Percentiles rank a stretch among this genome's conserved stretches.
Conservation (phyloP, 208 protist genomes). For the Porcisia deanei region DNA sequence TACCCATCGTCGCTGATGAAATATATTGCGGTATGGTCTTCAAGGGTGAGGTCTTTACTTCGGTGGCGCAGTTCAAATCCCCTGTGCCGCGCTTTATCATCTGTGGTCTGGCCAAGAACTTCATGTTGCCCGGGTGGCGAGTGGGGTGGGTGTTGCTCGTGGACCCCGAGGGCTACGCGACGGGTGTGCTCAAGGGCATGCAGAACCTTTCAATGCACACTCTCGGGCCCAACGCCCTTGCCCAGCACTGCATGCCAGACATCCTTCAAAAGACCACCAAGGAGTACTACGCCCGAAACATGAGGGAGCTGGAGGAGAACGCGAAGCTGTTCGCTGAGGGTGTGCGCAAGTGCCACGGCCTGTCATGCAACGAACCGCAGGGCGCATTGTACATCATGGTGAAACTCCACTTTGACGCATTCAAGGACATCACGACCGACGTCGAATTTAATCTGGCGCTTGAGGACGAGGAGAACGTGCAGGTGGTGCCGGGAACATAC, state of each 20-base stretch:
- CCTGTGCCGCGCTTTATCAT: constrained; percentile 82
- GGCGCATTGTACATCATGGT: constrained; percentile 94
- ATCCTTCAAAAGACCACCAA: constrained; percentile 73
- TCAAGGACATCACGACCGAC: constrained; percentile 74
- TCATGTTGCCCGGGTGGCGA: constrained; percentile 94
- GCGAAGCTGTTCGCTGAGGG: constrained; percentile 42
- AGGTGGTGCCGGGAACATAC: constrained; percentile 81
- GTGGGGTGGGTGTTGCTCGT: constrained; percentile 88
- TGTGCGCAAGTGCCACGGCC: constrained; percentile 37
- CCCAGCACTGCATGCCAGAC: constrained; percentile 78
- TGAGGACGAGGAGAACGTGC: constrained; percentile 87
- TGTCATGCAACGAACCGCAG: constrained; percentile 64
- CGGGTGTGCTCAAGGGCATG: constrained; percentile 46
- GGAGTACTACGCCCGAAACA: constrained; percentile 48
- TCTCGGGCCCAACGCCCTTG: constrained; percentile 90
- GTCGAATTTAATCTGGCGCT: constrained; percentile 82
- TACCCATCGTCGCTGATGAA: constrained; percentile 95
- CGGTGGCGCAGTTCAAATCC: constrained; percentile 80
- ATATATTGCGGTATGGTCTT: constrained; percentile 96
- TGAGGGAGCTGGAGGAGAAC: constrained; percentile 43
- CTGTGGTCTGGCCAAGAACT: constrained; percentile 92
- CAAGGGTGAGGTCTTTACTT: constrained; percentile 65
- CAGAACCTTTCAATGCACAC: constrained; percentile 63
- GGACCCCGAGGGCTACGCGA: constrained; percentile 48
- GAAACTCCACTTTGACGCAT: constrained; percentile 67